A percentile compares a stretch with the other conserved stretches of the same genome.
Evolutionary conservation across 345 rosid genomes (phyloP).

Genomic region (Pelargonium nanum): DNA sequence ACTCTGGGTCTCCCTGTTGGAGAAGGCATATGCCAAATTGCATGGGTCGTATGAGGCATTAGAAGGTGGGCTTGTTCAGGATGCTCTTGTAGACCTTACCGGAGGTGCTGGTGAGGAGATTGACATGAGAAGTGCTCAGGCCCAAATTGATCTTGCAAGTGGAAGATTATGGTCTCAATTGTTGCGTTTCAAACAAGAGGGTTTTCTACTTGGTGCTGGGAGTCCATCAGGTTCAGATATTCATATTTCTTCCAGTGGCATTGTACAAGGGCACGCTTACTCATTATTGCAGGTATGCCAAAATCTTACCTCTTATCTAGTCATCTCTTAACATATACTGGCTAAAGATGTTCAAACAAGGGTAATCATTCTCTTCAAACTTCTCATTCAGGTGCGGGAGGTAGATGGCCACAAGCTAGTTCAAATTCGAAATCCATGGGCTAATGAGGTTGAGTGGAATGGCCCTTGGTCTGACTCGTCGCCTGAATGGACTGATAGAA

Average conservation of each 20-base stretch:
- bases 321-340: background rate
- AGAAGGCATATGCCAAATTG: conserved; percentile 96
- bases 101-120: conserved; percentile 99
- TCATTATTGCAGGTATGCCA: conserved; percentile 73
- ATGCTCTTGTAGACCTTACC: conserved; percentile 98
- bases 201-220: conserved; percentile 98
- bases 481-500: conserved; percentile 93
- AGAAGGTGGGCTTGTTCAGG: conserved; percentile 99
- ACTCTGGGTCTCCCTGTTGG: conserved; percentile 93
- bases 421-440: conserved; percentile 99
- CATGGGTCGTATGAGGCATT: conserved; percentile 99
- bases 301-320: conserved; percentile 9
- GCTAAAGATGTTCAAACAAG: background rate
- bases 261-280: conserved; percentile 99
- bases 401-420: conserved; percentile 98
- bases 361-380: background rate
- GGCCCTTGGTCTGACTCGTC: conserved; percentile 99
- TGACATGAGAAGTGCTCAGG: conserved; percentile 97
- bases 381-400: conserved; percentile 69
- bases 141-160: conserved; percentile 98
- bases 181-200: conserved; percentile 94
- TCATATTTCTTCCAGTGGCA: conserved; percentile 96
- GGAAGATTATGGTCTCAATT: conserved; percentile 99
- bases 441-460: conserved; percentile 99
- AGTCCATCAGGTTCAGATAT: conserved; percentile 99